Conservation (phyloP, 306 rosid genomes). For the Alnus rubra region DNA sequence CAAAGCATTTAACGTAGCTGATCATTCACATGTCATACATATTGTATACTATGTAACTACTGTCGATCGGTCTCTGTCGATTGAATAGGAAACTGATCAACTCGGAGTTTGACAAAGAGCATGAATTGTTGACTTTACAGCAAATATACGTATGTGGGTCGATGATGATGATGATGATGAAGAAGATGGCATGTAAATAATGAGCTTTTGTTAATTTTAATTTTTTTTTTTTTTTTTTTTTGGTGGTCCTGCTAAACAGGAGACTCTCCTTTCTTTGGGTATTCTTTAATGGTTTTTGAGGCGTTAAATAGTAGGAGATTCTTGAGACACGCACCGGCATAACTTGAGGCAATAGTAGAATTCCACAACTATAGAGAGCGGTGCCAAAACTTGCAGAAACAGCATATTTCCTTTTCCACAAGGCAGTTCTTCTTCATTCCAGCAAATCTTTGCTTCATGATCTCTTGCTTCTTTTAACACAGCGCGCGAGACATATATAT, state of each 20-base stretch:
- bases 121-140: not conserved
- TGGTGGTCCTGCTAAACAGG: not conserved
- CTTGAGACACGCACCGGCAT: conserved; percentile 1
- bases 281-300: not conserved
- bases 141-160: not conserved
- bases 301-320: conserved; percentile 1
- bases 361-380: not conserved
- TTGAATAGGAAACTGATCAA: not conserved
- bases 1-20: not conserved
- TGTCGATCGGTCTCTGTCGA: not conserved
- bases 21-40: not conserved
- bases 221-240: not conserved
- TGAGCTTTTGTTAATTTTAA: not conserved
- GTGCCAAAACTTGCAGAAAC: not conserved
- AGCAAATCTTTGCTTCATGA: not conserved
- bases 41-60: not conserved
- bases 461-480: not conserved
- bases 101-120: not conserved
- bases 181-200: not conserved
- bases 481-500: not conserved
- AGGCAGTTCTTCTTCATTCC: not conserved
- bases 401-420: not conserved
- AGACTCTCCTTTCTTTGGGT: not conserved
- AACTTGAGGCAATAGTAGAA: not conserved
- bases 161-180: not conserved